Conservation (phyloP, 306 rosid species). For the Alnus glutinosa region DNA sequence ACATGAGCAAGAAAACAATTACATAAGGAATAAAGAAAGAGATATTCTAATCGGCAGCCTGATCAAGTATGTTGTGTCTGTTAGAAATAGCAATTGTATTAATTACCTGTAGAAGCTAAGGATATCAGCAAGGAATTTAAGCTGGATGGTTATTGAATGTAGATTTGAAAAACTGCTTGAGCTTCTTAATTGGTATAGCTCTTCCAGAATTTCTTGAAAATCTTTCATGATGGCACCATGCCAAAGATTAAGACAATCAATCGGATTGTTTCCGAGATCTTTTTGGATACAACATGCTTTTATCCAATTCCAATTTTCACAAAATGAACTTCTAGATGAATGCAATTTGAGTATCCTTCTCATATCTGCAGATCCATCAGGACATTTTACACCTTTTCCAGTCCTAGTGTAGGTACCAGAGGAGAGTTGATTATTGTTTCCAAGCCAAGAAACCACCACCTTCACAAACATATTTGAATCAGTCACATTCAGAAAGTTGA, state of each 20-base stretch:
- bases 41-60: slow-evolving; percentile 20
- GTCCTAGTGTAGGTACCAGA: slow-evolving; percentile 23
- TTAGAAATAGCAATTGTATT: slow-evolving; percentile 7
- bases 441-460: slow-evolving; percentile 81
- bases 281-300: slow-evolving; percentile 30
- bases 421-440: slow-evolving; percentile 32
- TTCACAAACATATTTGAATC: slow-evolving; percentile 43
- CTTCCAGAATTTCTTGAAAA: slow-evolving; percentile 53
- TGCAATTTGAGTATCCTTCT: slow-evolving; percentile 36
- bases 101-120: slow-evolving; percentile 71
- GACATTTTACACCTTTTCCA: slow-evolving; percentile 39
- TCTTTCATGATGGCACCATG: slow-evolving; percentile 71
- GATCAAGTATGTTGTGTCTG: slow-evolving; percentile 1
- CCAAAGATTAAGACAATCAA: slow-evolving; percentile 80
- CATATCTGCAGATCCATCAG: slow-evolving; percentile 36
- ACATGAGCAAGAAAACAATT: slow-evolving; percentile 2
- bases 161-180: slow-evolving; percentile 45
- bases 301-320: slow-evolving; percentile 35
- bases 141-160: slow-evolving; percentile 59
- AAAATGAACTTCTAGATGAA: slow-evolving; percentile 36
- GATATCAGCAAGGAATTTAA: slow-evolving; percentile 73
- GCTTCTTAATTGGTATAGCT: slow-evolving; percentile 55
- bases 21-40: slow-evolving; percentile 24
- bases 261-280: slow-evolving; percentile 49
- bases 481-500: slow-evolving; percentile 27